Conservation (phyloP, 1,284 basidiomycete genomes). For the Exobasidium rhododendri region DNA sequence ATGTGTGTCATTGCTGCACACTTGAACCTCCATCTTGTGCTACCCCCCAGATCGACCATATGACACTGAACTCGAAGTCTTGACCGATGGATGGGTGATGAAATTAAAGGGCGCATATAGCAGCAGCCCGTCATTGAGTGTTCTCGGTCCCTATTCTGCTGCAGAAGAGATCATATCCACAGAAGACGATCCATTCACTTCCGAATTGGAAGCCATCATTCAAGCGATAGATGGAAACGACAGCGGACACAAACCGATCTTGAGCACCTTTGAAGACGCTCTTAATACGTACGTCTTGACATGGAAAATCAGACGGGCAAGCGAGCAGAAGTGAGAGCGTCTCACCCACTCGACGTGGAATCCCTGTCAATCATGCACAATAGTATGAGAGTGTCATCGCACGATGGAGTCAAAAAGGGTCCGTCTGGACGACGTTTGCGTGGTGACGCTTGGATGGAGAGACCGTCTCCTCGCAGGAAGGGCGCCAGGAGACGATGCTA, state of each 20-base stretch:
- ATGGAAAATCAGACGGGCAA: conserved; percentile 23
- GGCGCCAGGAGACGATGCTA: too few relatives aligned
- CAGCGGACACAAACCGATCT: background rate
- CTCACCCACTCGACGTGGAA: too few relatives aligned
- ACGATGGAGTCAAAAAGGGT: too few relatives aligned
- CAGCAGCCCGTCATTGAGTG: conserved; percentile 16
- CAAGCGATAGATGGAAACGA: background rate
- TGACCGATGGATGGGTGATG: conserved; percentile 35
- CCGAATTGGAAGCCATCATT: conserved; percentile 23
- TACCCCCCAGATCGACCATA: conserved; percentile 12
- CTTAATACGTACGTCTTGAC: conserved; percentile 22
- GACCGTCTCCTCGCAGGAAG: too few relatives aligned
- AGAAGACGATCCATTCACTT: conserved; percentile 28
- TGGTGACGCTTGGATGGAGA: too few relatives aligned
- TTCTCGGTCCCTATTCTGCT: conserved; percentile 17
- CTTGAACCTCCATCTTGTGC: too few relatives aligned
- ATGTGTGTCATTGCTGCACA: too few relatives aligned
- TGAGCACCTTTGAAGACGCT: conserved; percentile 20
- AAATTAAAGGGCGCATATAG: conserved; percentile 25
- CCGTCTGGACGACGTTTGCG: too few relatives aligned
- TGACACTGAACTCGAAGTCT: conserved; percentile 30
- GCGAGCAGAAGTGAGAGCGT: conserved; percentile 13
- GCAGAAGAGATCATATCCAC: background rate
- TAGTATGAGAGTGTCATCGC: too few relatives aligned
- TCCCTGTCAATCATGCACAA: too few relatives aligned